phyloP scores from a whole-genome alignment of 495 filamentous ascomycete genomes.

The Gamarada debralockiae region DNA sequence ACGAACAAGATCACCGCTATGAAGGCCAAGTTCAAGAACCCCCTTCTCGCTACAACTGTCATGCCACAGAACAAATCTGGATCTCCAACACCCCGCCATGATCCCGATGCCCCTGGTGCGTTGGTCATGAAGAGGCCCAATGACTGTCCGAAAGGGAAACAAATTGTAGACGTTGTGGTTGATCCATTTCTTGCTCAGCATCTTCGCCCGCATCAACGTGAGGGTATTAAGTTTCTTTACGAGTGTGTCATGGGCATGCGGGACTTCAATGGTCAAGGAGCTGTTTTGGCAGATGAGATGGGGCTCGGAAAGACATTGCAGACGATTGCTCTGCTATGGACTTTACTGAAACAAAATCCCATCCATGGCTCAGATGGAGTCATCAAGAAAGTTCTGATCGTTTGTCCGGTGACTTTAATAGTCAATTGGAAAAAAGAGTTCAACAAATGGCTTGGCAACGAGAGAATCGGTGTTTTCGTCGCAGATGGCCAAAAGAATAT shows the following conservation, averaged over 20 bases:
- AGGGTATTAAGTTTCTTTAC: slow-evolving; percentile 75
- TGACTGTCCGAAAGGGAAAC: slow-evolving; percentile 55
- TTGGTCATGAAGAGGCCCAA: slow-evolving; percentile 66
- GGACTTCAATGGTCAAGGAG: slow-evolving; percentile 65
- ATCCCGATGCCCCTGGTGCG: slow-evolving; percentile 56
- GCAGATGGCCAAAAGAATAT: slow-evolving; percentile 59
- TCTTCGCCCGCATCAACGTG: slow-evolving; percentile 71
- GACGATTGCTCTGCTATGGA: slow-evolving; percentile 77
- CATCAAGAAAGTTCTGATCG: slow-evolving; percentile 75
- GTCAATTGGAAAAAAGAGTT: slow-evolving; percentile 82
- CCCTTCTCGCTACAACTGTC: slow-evolving; percentile 52
- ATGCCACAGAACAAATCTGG: slow-evolving; percentile 39
- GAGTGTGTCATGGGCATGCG: slow-evolving; percentile 84
- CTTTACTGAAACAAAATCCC: slow-evolving; percentile 76
- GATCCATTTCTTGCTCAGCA: slow-evolving; percentile 66
- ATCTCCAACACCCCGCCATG: slow-evolving; percentile 59
- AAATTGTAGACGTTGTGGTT: slow-evolving; percentile 75
- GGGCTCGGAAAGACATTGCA: slow-evolving; percentile 78
- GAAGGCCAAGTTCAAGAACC: slow-evolving; percentile 51
- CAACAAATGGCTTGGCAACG: slow-evolving; percentile 75
- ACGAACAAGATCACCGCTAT: slow-evolving; percentile 15
- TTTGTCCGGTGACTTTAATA: slow-evolving; percentile 76
- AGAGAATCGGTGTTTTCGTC: slow-evolving; percentile 72
- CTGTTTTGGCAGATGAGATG: slow-evolving; percentile 82
- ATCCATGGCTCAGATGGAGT: slow-evolving; percentile 51